Percentiles rank a stretch among this genome's conserved stretches.
phyloP scores from a whole-genome alignment of 805 yeast species.

The Barnettozyma californica region DNA sequence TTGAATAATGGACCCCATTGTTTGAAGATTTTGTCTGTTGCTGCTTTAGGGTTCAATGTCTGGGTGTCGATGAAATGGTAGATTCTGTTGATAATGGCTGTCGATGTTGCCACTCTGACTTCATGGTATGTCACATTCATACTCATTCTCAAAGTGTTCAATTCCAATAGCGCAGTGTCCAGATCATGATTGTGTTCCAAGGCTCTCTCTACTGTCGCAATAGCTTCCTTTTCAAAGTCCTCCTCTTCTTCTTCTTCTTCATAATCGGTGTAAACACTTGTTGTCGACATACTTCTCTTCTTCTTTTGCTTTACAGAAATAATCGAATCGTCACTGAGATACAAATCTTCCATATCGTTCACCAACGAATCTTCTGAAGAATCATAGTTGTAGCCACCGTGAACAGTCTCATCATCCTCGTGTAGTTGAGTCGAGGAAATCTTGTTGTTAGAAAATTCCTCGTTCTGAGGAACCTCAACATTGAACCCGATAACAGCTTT shows the following conservation, averaged over 20 bases:
- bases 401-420: constrained; percentile 16
- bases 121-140: constrained; percentile 94
- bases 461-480: constrained; percentile 49
- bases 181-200: constrained; percentile 87
- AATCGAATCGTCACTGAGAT: constrained; percentile 54
- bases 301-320: constrained; percentile 43
- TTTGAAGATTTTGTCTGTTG: constrained; percentile 66
- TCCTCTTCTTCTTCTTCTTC: constrained; percentile 70
- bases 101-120: constrained; percentile 75
- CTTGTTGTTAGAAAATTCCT: constrained; percentile 8
- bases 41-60: constrained; percentile 71
- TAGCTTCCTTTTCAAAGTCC: constrained; percentile 84
- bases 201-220: constrained; percentile 89
- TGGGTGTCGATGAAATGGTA: constrained; percentile 72
- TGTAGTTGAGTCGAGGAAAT: constrained; percentile 10
- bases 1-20: constrained; percentile 80
- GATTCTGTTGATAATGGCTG: constrained; percentile 65
- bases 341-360: constrained; percentile 42
- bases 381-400: constrained; percentile 32
- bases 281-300: constrained; percentile 37
- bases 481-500: constrained; percentile 79
- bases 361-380: constrained; percentile 32
- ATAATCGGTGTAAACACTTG: constrained; percentile 41
- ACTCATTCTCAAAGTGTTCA: constrained; percentile 94
- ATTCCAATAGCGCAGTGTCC: constrained; percentile 87